phyloP scores from a whole-genome alignment of 1,284 basidiomycete genomes.

The Puccinia horiana region DNA sequence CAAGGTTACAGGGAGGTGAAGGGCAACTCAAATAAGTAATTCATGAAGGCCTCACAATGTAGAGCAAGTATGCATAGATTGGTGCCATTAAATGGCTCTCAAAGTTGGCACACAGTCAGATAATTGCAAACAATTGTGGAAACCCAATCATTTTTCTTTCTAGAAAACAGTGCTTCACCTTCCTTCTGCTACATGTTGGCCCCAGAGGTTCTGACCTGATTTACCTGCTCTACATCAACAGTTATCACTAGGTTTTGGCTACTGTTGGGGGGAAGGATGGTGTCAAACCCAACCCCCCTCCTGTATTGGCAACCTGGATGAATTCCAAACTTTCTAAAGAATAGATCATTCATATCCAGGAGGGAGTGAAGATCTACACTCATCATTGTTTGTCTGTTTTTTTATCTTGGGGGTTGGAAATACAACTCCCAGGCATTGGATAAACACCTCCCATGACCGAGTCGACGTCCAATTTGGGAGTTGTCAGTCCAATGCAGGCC shows the following conservation, averaged over 20 bases:
- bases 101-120: neutral
- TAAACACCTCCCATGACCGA: too few relatives aligned
- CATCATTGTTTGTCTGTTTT: too few relatives aligned
- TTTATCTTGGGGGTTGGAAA: too few relatives aligned
- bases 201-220: neutral
- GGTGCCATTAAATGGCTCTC: neutral
- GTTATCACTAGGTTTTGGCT: neutral
- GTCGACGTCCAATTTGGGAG: too few relatives aligned
- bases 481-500: too few relatives aligned
- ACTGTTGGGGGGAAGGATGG: neutral
- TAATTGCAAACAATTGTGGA: neutral
- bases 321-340: neutral
- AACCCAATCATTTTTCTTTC: neutral
- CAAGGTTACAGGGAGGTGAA: neutral
- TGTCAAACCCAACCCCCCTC: neutral
- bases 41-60: neutral
- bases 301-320: neutral
- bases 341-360: too few relatives aligned
- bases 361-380: too few relatives aligned
- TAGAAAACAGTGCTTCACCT: neutral
- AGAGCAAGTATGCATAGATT: too few relatives aligned
- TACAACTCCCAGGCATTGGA: too few relatives aligned
- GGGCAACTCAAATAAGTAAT: too few relatives aligned
- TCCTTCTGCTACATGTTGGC: neutral
- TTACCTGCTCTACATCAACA: neutral